These are phyloP conservation scores for Pyronema omphalodes DNA, from an alignment of 495 filamentous ascomycete genomes.

Conservation along the genomic window DNA sequence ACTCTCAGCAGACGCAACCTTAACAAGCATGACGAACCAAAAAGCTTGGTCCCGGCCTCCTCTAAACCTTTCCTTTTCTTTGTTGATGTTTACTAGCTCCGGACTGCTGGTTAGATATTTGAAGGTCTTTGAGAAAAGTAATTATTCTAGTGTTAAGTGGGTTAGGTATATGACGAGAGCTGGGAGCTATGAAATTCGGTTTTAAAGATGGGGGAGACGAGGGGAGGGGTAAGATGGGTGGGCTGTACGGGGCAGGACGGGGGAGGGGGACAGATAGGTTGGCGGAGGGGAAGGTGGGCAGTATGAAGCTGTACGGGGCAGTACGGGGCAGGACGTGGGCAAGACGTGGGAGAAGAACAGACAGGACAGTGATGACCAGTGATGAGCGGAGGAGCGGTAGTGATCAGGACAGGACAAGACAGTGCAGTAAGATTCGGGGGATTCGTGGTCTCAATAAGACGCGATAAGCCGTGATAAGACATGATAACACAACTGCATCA, in stretches of 20 bases:
- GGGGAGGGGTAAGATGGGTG: not conserved
- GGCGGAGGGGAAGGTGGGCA: no score
- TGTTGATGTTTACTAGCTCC: constrained; percentile 95
- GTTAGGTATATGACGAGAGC: constrained; percentile 98
- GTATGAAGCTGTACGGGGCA: no score
- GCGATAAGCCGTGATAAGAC: no score
- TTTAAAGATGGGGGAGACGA: constrained; percentile 1
- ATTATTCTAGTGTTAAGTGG: constrained; percentile 98
- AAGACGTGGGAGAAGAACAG: no score
- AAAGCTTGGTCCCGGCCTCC: constrained; percentile 94
- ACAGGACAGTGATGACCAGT: no score
- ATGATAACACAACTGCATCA: no score
- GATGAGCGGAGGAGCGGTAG: no score
- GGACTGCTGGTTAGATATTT: constrained; percentile 86
- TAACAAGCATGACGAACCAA: constrained; percentile 95
- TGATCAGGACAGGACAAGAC: no score
- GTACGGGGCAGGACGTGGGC: no score
- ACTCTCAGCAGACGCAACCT: constrained; percentile 75
- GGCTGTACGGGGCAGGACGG: not conserved
- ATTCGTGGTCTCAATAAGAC: no score
- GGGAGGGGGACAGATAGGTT: no score
- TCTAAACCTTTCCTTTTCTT: constrained; percentile 70
- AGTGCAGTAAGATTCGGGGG: no score
- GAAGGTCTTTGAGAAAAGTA: constrained; percentile 99
- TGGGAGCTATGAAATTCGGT: constrained; percentile 64